Evolutionary conservation across 2,329 filamentous ascomycete species (phyloP).

Genomic region (Ascochyta pisi): DNA sequence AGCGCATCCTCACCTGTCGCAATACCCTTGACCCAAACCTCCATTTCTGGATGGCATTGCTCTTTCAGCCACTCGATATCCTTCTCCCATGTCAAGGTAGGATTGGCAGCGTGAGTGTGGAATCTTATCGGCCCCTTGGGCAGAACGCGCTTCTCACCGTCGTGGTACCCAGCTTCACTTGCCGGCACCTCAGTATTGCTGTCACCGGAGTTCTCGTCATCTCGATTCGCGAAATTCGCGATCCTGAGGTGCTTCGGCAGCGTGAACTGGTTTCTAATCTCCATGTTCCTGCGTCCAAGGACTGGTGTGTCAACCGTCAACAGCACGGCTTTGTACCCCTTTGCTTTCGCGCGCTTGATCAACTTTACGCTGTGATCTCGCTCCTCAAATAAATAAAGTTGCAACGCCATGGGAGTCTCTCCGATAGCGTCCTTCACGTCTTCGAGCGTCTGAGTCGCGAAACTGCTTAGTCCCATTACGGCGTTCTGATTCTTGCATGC

Average conservation of each 20-base stretch:
- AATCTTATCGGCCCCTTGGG: slow-evolving; percentile 25
- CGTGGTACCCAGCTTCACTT: slow-evolving; percentile 7
- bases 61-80: slow-evolving; percentile 31
- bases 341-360: slow-evolving; percentile 34
- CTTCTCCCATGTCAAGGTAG: slow-evolving; percentile 33
- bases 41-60: slow-evolving; percentile 30
- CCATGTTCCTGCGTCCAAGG: slow-evolving; percentile 29
- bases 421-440: slow-evolving; percentile 56
- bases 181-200: slow-evolving; percentile 3
- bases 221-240: slow-evolving; percentile 27
- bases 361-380: slow-evolving; percentile 25
- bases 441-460: slow-evolving; percentile 52
- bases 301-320: slow-evolving; percentile 37
- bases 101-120: slow-evolving; percentile 32
- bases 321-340: slow-evolving; percentile 35
- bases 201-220: slow-evolving; percentile 2
- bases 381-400: slow-evolving; percentile 53
- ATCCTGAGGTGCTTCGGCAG: slow-evolving; percentile 31
- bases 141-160: slow-evolving; percentile 12
- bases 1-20: slow-evolving; percentile 52
- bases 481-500: slow-evolving; percentile 49
- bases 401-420: slow-evolving; percentile 43
- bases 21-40: slow-evolving; percentile 54
- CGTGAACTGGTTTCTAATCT: slow-evolving; percentile 38
- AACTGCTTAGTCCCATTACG: slow-evolving; percentile 48